Base-by-base conservation (phyloP, 306 rosid species). In the Vigna reflexopilosa region DNA sequence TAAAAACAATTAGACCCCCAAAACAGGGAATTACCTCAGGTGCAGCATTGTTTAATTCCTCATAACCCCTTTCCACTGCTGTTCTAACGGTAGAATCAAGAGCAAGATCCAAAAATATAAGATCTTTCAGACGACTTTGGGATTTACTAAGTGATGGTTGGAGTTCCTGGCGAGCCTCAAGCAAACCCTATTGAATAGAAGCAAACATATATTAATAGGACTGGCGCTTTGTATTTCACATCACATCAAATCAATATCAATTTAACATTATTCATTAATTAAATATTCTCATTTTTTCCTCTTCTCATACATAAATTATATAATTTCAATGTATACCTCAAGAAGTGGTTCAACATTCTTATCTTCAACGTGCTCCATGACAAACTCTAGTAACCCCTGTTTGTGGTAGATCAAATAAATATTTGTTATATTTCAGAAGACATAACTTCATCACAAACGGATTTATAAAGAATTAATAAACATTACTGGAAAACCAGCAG, bases 1-100 rank as follows among this genome's bases (percentile, higher is more conserved):
- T 64, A 54, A 77, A 63, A 70, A 30, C 20, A 52, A 11, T 57
- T 40, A 76, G 24, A 49, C 69, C 56, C 44, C 56, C 70, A 51
- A 84, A 48, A 65, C 38, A 51, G 61, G 78, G 72, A 68, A 32
- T 68, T 79, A 93, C 99, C 94, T 86, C 96, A 26, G 98, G 96
- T 72, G 90, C 91, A 58, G 98, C 93, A 81, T 87, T 85, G 79
- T 86, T 91, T 66, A 95, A 81, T 75, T 85, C 91, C 88, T 91
- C 99, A 2, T 93, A 91, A 64, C 94, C 92, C 83, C 97, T 95
- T 84, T 95, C 99, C 38, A 91, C 80, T 34, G 98, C 98, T 22
- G 98, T 95, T 89, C 99, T 88, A 77, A 95, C 93, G 1, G 97
- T 78, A 77, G 99, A 95, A 87, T 95, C 99, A 75, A 95, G 99